Conservation (phyloP, 768 basidiomycete genomes). For the Mycena kentingensis region DNA sequence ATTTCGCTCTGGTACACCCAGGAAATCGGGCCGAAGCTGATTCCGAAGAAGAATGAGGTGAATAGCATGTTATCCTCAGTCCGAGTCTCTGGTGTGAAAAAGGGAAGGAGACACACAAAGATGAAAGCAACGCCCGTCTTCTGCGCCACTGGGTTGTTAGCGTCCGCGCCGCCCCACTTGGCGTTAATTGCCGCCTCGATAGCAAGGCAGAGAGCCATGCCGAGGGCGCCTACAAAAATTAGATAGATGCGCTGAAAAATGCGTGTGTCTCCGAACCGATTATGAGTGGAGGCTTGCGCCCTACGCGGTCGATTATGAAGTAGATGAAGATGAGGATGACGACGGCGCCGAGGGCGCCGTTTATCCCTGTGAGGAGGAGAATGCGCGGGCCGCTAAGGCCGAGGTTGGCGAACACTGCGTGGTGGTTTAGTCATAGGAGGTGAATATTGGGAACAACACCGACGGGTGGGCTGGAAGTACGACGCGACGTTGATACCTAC, state of each 20-base stretch:
- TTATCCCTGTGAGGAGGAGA: conserved; percentile 47
- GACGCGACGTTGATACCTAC: conserved; percentile 59
- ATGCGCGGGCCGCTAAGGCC: conserved; percentile 52
- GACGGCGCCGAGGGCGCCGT: conserved; percentile 56
- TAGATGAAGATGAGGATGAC: conserved; percentile 37
- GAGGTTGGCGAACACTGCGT: conserved; percentile 52
- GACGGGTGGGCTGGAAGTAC: conserved; percentile 27
- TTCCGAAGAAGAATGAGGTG: conserved; percentile 47
- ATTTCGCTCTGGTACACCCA: conserved; percentile 33
- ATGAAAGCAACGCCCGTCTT: conserved; percentile 35
- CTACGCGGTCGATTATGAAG: conserved; percentile 44
- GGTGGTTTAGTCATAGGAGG: conserved; percentile 41
- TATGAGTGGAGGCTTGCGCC: conserved; percentile 52
- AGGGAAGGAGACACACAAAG: conserved; percentile 46
- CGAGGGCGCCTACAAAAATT: conserved; percentile 5
- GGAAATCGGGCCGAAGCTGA: conserved; percentile 52
- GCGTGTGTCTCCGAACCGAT: conserved; percentile 6
- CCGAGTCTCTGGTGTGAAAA: conserved; percentile 39
- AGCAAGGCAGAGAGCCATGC: conserved; percentile 49
- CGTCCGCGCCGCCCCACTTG: conserved; percentile 56
- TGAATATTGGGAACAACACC: not conserved
- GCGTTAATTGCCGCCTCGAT: conserved; percentile 57
- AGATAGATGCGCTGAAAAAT: not conserved
- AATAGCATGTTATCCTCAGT: conserved; percentile 44
- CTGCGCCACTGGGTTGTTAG: conserved; percentile 52